Evolutionary conservation across 257 asterid genomes (phyloP).

Genomic region (Leptodermis oblonga): DNA sequence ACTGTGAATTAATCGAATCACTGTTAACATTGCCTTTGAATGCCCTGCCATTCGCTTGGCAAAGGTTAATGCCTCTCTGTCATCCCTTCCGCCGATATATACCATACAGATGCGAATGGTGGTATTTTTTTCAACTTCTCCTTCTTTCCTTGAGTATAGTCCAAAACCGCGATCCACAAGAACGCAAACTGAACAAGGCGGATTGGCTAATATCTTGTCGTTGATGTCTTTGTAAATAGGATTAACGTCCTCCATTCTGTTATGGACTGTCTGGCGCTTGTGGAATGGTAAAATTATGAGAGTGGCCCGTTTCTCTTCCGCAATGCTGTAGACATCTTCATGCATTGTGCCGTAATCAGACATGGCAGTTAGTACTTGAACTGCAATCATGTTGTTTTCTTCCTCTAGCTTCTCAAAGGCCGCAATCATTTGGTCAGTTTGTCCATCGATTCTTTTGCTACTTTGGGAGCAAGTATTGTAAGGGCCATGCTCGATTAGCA

Average conservation of each 20-base stretch:
- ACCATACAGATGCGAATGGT: constrained; percentile 13
- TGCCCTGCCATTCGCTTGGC: constrained; percentile 19
- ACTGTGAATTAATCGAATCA: constrained; percentile 14
- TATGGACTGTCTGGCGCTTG: constrained; percentile 21
- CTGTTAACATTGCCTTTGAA: constrained; percentile 13
- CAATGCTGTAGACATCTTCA: constrained; percentile 21
- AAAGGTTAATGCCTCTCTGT: constrained; percentile 26
- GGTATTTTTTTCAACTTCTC: not conserved
- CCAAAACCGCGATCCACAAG: constrained; percentile 27
- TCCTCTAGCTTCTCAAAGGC: constrained; percentile 21
- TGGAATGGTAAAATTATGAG: constrained; percentile 25
- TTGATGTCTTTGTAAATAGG: constrained; percentile 23
- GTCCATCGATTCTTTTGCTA: constrained; percentile 13
- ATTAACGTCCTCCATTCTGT: constrained; percentile 25
- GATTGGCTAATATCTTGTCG: constrained; percentile 15
- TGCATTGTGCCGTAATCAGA: constrained; percentile 26
- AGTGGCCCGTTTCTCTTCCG: constrained; percentile 23
- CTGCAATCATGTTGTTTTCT: constrained; percentile 12
- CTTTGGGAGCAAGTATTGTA: constrained; percentile 1
- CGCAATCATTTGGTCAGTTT: constrained; percentile 21
- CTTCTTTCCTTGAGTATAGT: not conserved
- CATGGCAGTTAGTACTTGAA: constrained; percentile 21
- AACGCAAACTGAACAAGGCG: constrained; percentile 27
- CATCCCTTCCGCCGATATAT: constrained; percentile 27
- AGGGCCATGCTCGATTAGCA: constrained; percentile 23